Conservation (phyloP, 2,329 filamentous ascomycete species). For the Neoscytalidium dimidiatum region DNA sequence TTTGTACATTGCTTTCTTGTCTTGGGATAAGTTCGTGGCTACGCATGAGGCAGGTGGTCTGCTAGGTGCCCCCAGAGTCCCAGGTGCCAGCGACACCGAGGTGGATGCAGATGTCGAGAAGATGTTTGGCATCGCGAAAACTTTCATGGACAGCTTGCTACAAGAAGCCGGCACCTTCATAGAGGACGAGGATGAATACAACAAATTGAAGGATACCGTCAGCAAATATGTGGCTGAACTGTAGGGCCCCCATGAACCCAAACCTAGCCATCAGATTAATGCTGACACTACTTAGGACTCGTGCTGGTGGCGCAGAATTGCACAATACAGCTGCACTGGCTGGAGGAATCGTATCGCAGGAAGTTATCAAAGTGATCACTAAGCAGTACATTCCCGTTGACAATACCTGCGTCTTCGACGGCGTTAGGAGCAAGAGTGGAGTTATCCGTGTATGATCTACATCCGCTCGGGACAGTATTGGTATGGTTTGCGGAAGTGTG, state of each 20-base stretch:
- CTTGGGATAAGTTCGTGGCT: slow-evolving; percentile 49
- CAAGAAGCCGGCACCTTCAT: slow-evolving; percentile 42
- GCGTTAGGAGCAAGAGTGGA: slow-evolving; percentile 57
- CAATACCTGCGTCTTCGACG: slow-evolving; percentile 65
- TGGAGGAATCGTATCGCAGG: slow-evolving; percentile 94
- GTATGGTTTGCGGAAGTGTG: background rate
- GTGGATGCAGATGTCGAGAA: slow-evolving; percentile 41
- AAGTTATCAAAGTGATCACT: slow-evolving; percentile 87
- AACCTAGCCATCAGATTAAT: too few species aligned
- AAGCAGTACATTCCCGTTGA: slow-evolving; percentile 66
- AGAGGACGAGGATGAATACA: slow-evolving; percentile 44
- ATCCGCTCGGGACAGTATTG: too few species aligned
- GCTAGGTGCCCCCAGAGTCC: slow-evolving; percentile 36
- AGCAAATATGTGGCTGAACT: slow-evolving; percentile 46
- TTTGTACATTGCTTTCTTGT: slow-evolving; percentile 54
- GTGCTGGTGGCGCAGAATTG: slow-evolving; percentile 80
- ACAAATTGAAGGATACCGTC: slow-evolving; percentile 36
- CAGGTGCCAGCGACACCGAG: slow-evolving; percentile 37
- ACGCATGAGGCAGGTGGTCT: slow-evolving; percentile 41
- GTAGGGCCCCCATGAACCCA: slow-evolving; percentile 33
- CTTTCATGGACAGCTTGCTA: slow-evolving; percentile 44
- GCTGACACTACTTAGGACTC: slow-evolving; percentile 30
- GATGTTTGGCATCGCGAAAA: slow-evolving; percentile 45
- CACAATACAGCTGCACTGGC: slow-evolving; percentile 89
- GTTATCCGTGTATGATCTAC: slow-evolving; percentile 50